Evolutionary conservation across 139 green algal genomes (phyloP).

Genomic region (Chlorella sp.): DNA sequence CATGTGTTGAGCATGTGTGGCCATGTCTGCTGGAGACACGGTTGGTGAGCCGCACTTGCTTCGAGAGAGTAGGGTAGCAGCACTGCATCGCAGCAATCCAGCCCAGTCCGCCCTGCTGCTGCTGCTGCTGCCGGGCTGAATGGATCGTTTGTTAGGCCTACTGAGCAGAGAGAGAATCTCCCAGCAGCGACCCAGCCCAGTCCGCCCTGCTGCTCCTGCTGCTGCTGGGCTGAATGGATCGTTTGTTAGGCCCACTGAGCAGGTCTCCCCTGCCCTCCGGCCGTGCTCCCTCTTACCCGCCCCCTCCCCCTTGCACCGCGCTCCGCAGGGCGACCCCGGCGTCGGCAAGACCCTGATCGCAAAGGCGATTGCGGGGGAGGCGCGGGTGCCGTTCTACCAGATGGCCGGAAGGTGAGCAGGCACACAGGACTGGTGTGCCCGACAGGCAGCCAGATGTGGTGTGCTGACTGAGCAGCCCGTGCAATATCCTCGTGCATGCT

Average conservation of each 20-base stretch:
- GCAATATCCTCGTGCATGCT: no score
- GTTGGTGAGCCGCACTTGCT: no score
- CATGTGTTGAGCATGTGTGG: background rate
- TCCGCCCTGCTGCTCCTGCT: no score
- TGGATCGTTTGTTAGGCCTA: background rate
- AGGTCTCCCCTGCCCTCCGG: background rate
- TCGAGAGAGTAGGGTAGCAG: no score
- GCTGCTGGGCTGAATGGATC: no score
- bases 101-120: no score
- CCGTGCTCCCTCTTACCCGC: background rate
- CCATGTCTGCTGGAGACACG: no score
- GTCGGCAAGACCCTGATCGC: slow-evolving; percentile 94
- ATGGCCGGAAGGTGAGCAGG: slow-evolving; percentile 80
- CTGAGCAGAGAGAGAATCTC: no score
- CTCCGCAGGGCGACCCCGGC: slow-evolving; percentile 80
- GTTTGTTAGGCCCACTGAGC: background rate
- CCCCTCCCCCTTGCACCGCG: background rate
- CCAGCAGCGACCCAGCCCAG: no score
- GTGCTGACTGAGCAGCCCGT: no score
- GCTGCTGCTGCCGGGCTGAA: no score
- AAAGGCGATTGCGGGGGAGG: slow-evolving; percentile 95
- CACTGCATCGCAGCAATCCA: no score
- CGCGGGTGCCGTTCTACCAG: slow-evolving; percentile 89
- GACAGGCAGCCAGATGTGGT: background rate
- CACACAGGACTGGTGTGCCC: background rate